phyloP scores from a whole-genome alignment of 768 basidiomycete species.

The Trametes maxima region DNA sequence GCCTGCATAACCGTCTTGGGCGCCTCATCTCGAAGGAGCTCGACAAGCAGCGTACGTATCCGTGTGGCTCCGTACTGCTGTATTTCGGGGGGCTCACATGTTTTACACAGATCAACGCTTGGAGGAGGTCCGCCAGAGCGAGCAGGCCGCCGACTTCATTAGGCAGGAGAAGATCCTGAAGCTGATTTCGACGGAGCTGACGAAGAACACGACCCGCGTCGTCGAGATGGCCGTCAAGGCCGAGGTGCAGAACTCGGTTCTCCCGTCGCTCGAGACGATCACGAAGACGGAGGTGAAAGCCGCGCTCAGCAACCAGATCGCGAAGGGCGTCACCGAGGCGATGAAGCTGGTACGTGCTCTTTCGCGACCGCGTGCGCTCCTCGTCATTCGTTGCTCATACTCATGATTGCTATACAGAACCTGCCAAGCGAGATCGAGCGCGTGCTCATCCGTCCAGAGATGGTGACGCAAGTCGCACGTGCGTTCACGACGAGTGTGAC shows the following conservation, averaged over 20 bases:
- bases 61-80: background rate
- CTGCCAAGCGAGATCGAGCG: conserved; percentile 82
- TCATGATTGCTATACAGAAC: conserved; percentile 44
- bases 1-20: conserved; percentile 72
- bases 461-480: conserved; percentile 75
- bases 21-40: conserved; percentile 83
- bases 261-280: conserved; percentile 81
- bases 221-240: conserved; percentile 88
- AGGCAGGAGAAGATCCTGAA: conserved; percentile 90
- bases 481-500: conserved; percentile 71
- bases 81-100: background rate
- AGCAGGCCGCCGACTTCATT: conserved; percentile 78
- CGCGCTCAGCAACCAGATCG: conserved; percentile 78
- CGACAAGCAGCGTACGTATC: conserved; percentile 81
- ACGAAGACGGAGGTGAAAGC: conserved; percentile 80
- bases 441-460: conserved; percentile 71
- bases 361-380: background rate
- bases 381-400: too few species aligned
- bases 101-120: conserved; percentile 69
- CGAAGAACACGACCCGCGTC: conserved; percentile 84
- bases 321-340: conserved; percentile 68
- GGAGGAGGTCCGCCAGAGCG: conserved; percentile 77
- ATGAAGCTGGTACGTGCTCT: conserved; percentile 64
- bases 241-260: conserved; percentile 81
- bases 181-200: conserved; percentile 83